Evolutionary conservation across 2,329 filamentous ascomycete species (phyloP), one percentile per base, ranked within the genome.

Genomic region (Calycina marina): DNA sequence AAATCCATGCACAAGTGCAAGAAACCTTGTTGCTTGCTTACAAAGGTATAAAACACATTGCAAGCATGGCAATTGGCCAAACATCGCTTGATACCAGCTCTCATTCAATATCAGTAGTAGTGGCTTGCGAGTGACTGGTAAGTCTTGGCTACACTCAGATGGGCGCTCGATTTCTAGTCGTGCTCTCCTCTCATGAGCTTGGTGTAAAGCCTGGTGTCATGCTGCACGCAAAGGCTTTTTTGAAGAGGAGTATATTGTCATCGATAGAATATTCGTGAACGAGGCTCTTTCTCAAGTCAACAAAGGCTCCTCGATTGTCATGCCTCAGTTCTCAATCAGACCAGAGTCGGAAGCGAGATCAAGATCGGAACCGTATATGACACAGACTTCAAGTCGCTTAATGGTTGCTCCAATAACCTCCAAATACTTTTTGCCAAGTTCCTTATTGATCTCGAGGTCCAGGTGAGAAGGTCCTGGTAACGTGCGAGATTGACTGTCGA

Each of bases 1-100:
- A 33, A 37, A 10, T 49, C 42, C 11, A 43, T 40, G 4, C 30
- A 32, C 1, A 49, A 16, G 9, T 45, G 11, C n/a, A 22, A 22
- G 2, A 22, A 22, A 22, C 20, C 3, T 22, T 22, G 20, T 22
- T 22, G 20, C 20, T 22, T 22, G n/a, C 8, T 22, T 22, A 9
- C n/a, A n/a, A n/a, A n/a, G n/a, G n/a, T n/a, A n/a, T n/a, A n/a
- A n/a, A 3, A 8, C n/a, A n/a, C 20, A 9, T 22, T 22, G 20
- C 20, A 22, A 22, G 2, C n/a, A 9, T 22, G 8, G n/a, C 20
- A 22, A 22, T 22, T 22, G 2, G 20, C 20, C 8, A 22, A 8
- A n/a, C n/a, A 22, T 22, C 20, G 20, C n/a, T 22, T 22, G 3
- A 8, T 9, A n/a, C n/a, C n/a, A 8, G 20, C 20, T 9, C 18